These are phyloP conservation scores for Fusarium sp. DNA, from an alignment of 2,329 filamentous ascomycete genomes.

Conservation along the genomic window DNA sequence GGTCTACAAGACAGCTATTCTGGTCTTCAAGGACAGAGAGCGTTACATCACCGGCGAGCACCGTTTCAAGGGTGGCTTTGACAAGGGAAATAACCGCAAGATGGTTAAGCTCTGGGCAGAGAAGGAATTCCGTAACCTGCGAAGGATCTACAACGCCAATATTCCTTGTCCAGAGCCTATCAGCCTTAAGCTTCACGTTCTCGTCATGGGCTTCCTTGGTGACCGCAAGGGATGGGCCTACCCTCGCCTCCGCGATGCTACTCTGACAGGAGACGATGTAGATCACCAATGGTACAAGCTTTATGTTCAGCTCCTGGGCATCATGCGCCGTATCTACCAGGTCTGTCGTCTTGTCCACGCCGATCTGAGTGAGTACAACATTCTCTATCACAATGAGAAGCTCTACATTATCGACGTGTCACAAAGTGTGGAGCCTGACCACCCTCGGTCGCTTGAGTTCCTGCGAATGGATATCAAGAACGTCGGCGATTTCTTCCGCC, in stretches of 20 bases:
- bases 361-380: slow-evolving; percentile 98
- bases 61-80: slow-evolving; percentile 89
- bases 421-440: slow-evolving; percentile 96
- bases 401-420: slow-evolving; percentile 98
- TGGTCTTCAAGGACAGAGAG: slow-evolving; percentile 98
- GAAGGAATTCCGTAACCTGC: slow-evolving; percentile 96
- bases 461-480: slow-evolving; percentile 99
- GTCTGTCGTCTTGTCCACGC: slow-evolving; percentile 92
- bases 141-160: slow-evolving; percentile 83
- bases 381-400: slow-evolving; percentile 85
- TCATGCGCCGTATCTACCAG: slow-evolving; percentile 96
- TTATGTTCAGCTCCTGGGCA: slow-evolving; percentile 85
- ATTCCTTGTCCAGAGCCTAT: slow-evolving; percentile 94
- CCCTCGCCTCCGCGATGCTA: slow-evolving; percentile 89
- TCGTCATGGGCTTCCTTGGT: slow-evolving; percentile 95
- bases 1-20: slow-evolving; percentile 97
- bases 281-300: slow-evolving; percentile 81
- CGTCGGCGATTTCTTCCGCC: slow-evolving; percentile 89
- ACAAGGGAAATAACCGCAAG: slow-evolving; percentile 93
- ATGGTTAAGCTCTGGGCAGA: slow-evolving; percentile 99
- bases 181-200: slow-evolving; percentile 89
- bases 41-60: slow-evolving; percentile 96
- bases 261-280: slow-evolving; percentile 75
- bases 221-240: slow-evolving; percentile 89
- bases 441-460: slow-evolving; percentile 92